Evolutionary conservation across 1,284 basidiomycete genomes (phyloP).

Genomic region (Lignosus rhinocerotis): DNA sequence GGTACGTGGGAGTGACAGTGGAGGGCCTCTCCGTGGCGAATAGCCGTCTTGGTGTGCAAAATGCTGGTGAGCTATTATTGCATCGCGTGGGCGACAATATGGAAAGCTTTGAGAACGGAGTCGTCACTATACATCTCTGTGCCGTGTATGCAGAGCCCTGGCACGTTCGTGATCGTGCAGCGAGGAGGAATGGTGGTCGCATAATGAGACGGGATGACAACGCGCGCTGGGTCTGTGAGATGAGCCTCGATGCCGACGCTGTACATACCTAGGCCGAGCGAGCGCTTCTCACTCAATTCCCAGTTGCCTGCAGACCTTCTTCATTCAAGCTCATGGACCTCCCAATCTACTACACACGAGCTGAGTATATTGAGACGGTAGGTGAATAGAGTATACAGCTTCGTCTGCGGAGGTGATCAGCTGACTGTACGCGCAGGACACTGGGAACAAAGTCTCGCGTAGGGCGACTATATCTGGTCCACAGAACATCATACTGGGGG

Average conservation of each 20-base stretch:
- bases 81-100: no score
- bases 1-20: background rate
- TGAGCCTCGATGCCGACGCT: slow-evolving; percentile 3
- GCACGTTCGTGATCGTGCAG: background rate
- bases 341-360: slow-evolving; percentile 73
- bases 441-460: slow-evolving; percentile 79
- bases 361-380: slow-evolving; percentile 83
- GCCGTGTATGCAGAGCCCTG: background rate
- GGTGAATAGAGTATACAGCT: slow-evolving; percentile 21
- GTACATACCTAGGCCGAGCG: background rate
- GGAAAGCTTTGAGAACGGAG: background rate
- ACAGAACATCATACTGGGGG: slow-evolving; percentile 95
- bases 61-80: background rate
- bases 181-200: slow-evolving; percentile 1
- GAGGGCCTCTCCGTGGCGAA: slow-evolving; percentile 3
- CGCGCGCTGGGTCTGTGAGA: background rate
- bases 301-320: no score
- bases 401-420: background rate
- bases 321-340: slow-evolving; percentile 48
- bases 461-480: slow-evolving; percentile 93
- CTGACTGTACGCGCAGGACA: slow-evolving; percentile 32
- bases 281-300: slow-evolving; percentile 12
- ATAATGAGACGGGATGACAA: slow-evolving; percentile 8
- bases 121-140: slow-evolving; percentile 10
- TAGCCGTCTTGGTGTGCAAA: background rate